These are phyloP conservation scores for Nakaseomyces bracarensis DNA, from an alignment of 1,139 yeast species.

Conservation along the genomic window DNA sequence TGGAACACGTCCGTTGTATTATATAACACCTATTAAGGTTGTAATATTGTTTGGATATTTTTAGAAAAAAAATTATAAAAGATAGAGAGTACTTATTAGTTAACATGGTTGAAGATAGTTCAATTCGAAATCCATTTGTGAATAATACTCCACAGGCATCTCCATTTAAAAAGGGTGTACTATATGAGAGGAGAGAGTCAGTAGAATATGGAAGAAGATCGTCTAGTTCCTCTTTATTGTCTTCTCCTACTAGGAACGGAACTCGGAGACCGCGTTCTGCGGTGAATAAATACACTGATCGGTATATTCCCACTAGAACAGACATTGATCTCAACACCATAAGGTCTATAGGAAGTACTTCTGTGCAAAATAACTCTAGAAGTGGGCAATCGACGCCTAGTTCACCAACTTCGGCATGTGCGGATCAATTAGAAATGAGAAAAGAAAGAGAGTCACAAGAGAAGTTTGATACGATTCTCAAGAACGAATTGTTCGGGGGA, in stretches of 20 bases:
- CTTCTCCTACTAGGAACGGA: conserved; percentile 29
- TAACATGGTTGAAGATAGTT: conserved; percentile 6
- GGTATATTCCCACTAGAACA: conserved; percentile 78
- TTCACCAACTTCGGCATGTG: conserved; percentile 29
- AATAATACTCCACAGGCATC: conserved; percentile 30
- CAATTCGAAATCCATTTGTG: conserved; percentile 26
- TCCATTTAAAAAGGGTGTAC: conserved; percentile 17
- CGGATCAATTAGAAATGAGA: conserved; percentile 58
- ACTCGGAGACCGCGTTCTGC: conserved; percentile 19
- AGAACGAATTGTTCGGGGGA: conserved; percentile 88
- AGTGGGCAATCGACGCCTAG: conserved; percentile 12
- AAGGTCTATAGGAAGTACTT: conserved; percentile 45
- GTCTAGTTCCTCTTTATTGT: conserved; percentile 14
- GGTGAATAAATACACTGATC: conserved; percentile 48
- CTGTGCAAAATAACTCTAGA: conserved; percentile 27
- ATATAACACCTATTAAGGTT: too few species aligned
- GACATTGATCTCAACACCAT: conserved; percentile 89
- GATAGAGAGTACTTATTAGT: background rate
- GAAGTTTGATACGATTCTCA: conserved; percentile 76
- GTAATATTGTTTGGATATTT: background rate
- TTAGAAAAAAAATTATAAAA: background rate
- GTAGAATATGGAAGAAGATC: background rate
- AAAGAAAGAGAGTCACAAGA: conserved; percentile 77
- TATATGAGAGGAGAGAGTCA: background rate
- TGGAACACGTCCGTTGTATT: too few species aligned